phyloP scores from a whole-genome alignment of 371 early-diverging fungal species.

The Mortierella sp. region DNA sequence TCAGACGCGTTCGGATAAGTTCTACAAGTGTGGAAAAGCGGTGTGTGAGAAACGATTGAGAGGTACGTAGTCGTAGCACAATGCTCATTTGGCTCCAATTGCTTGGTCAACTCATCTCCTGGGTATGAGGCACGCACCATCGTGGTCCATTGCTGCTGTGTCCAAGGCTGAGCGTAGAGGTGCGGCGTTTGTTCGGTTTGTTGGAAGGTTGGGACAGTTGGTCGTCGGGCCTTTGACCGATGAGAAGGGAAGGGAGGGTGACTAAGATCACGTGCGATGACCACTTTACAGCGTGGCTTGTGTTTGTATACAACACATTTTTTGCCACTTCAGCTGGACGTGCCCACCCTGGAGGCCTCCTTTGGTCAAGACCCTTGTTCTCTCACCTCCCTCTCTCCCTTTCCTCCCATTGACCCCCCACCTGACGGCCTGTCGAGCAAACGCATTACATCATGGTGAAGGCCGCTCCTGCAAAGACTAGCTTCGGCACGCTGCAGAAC shows the following conservation, averaged over 20 bases:
- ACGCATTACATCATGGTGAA: slow-evolving; percentile 45
- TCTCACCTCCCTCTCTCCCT: background rate
- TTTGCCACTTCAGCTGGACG: background rate
- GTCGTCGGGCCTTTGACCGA: no score
- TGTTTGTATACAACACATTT: slow-evolving; percentile 8
- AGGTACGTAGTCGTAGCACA: background rate
- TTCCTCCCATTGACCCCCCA: background rate
- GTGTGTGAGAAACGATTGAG: background rate
- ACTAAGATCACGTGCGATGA: slow-evolving; percentile 4
- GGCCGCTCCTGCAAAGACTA: slow-evolving; percentile 37
- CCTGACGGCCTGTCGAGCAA: background rate
- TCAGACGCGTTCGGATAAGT: slow-evolving; percentile 39
- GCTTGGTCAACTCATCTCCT: background rate
- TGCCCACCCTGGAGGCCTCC: background rate
- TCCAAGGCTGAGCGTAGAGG: background rate
- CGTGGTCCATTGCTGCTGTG: slow-evolving; percentile 10
- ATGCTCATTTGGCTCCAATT: no score
- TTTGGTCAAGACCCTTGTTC: background rate
- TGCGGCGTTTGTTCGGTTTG: background rate
- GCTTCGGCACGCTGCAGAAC: slow-evolving; percentile 50
- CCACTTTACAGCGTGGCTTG: slow-evolving; percentile 6
- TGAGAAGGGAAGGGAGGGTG: no score
- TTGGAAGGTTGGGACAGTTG: background rate
- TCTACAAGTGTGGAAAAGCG: slow-evolving; percentile 10
- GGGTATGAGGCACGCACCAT: slow-evolving; percentile 3